Evolutionary conservation across 495 filamentous ascomycete species (phyloP).

Genomic region (Penicillium robsamsonii): DNA sequence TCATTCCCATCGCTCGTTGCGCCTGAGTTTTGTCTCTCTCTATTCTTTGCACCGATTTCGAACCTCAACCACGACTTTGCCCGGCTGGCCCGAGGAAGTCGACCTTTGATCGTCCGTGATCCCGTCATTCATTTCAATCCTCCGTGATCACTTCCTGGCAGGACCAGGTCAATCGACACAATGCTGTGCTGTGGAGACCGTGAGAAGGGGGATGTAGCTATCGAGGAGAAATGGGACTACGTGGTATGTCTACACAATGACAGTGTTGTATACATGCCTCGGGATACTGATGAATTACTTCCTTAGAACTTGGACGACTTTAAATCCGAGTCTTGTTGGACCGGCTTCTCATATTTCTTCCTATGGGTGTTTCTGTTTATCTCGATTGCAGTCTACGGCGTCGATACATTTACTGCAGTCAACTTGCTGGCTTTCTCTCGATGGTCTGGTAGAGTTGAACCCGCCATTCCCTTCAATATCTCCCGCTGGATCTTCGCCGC

Average conservation of each 20-base stretch:
- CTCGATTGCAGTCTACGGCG: conserved; percentile 78
- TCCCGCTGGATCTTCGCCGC: conserved; percentile 87
- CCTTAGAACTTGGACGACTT: conserved; percentile 86
- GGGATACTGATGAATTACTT: conserved; percentile 13
- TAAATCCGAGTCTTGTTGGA: conserved; percentile 71
- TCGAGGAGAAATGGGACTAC: conserved; percentile 93
- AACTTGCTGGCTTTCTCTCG: conserved; percentile 80
- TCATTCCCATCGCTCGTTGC: conserved; percentile 10
- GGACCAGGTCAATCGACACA: conserved; percentile 32
- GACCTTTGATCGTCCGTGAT: conserved; percentile 7
- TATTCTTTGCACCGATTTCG: conserved; percentile 12
- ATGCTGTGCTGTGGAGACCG: conserved; percentile 77
- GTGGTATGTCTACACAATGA: conserved; percentile 59
- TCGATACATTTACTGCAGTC: conserved; percentile 90
- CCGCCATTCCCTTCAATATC: conserved; percentile 64
- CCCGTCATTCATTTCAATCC: conserved; percentile 7
- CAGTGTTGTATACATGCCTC: not conserved
- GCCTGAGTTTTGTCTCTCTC: conserved; percentile 1
- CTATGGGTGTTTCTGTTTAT: conserved; percentile 76
- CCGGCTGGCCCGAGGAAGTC: conserved; percentile 48
- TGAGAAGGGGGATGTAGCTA: conserved; percentile 62
- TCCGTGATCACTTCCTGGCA: conserved; percentile 30
- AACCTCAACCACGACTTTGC: conserved; percentile 31
- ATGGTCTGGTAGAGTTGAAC: conserved; percentile 66
- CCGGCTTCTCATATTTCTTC: conserved; percentile 77